phyloP scores from a whole-genome alignment of 2,329 filamentous ascomycete genomes.

The Penicillium sumatraense region DNA sequence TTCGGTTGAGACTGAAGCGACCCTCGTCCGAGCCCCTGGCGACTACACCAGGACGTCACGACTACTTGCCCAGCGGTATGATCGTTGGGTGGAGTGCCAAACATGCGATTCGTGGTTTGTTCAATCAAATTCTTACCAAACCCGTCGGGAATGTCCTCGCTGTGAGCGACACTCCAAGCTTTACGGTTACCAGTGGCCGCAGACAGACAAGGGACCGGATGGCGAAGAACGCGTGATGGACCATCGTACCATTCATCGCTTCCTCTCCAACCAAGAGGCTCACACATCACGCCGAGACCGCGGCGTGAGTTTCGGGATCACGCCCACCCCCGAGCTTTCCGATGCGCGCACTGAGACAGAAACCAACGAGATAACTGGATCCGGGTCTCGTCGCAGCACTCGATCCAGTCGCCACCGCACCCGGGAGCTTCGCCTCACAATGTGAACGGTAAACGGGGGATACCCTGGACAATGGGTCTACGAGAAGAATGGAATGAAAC shows the following conservation, averaged over 20 bases:
- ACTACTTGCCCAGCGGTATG: conserved; percentile 75
- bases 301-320: conserved; percentile 41
- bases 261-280: conserved; percentile 73
- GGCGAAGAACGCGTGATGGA: conserved; percentile 73
- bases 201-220: conserved; percentile 86
- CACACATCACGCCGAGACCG: conserved; percentile 42
- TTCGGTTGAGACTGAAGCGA: conserved; percentile 44
- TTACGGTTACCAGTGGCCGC: conserved; percentile 95
- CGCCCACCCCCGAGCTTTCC: conserved; percentile 43
- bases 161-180: conserved; percentile 96
- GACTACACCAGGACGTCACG: conserved; percentile 83
- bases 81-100: conserved; percentile 85
- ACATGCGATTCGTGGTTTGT: conserved; percentile 84
- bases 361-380: conserved; percentile 33
- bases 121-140: conserved; percentile 85
- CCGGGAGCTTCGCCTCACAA: conserved; percentile 40
- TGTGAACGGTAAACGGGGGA: conserved; percentile 27
- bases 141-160: conserved; percentile 81
- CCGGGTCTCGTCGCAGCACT: conserved; percentile 40
- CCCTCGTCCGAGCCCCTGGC: conserved; percentile 62
- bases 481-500: conserved; percentile 1
- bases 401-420: conserved; percentile 39
- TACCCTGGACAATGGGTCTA: conserved; percentile 6
- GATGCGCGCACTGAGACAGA: conserved; percentile 46
- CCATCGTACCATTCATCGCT: conserved; percentile 85